Percentiles rank a stretch among this genome's conserved stretches.
Conservation (phyloP, 352 stramenopile genomes). For the Pythium folliculosum region DNA sequence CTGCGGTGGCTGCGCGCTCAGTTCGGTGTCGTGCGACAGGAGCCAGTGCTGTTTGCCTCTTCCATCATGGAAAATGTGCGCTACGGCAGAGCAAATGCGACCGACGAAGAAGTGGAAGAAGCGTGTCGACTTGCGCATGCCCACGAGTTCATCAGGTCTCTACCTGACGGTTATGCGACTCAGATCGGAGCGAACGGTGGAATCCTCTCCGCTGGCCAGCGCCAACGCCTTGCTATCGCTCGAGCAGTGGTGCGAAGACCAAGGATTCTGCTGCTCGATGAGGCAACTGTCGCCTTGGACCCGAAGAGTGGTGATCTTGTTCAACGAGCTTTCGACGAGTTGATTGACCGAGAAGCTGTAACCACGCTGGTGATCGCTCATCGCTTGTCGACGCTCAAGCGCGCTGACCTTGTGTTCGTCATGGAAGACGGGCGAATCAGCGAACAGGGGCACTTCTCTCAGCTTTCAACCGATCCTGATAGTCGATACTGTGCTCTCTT, state of each 20-base stretch:
- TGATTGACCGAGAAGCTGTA: conserved; percentile 55
- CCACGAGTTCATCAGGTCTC: conserved; percentile 73
- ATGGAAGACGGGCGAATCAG: conserved; percentile 72
- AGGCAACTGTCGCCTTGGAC: conserved; percentile 67
- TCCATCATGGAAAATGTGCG: conserved; percentile 32
- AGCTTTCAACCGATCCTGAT: conserved; percentile 51
- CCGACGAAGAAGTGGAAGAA: conserved; percentile 13
- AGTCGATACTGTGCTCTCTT: conserved; percentile 32
- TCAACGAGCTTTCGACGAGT: conserved; percentile 82
- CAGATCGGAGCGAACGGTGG: conserved; percentile 85
- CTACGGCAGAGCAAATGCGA: conserved; percentile 7
- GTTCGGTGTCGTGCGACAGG: conserved; percentile 93
- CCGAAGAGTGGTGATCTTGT: conserved; percentile 77
- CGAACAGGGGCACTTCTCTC: conserved; percentile 74
- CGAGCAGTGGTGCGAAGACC: conserved; percentile 87
- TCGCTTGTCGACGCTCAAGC: conserved; percentile 69
- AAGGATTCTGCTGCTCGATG: conserved; percentile 80
- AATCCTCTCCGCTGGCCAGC: conserved; percentile 89
- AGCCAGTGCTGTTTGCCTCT: conserved; percentile 35
- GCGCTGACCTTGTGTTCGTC: conserved; percentile 81
- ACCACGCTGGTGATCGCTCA: conserved; percentile 85
- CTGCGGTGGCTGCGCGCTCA: conserved; percentile 66
- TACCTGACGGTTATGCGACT: conserved; percentile 87
- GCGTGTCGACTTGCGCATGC: conserved; percentile 43
- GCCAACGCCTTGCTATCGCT: conserved; percentile 92